These are phyloP conservation scores for Podaxis mareebaensis DNA, from an alignment of 768 basidiomycete genomes.

Conservation along the genomic window DNA sequence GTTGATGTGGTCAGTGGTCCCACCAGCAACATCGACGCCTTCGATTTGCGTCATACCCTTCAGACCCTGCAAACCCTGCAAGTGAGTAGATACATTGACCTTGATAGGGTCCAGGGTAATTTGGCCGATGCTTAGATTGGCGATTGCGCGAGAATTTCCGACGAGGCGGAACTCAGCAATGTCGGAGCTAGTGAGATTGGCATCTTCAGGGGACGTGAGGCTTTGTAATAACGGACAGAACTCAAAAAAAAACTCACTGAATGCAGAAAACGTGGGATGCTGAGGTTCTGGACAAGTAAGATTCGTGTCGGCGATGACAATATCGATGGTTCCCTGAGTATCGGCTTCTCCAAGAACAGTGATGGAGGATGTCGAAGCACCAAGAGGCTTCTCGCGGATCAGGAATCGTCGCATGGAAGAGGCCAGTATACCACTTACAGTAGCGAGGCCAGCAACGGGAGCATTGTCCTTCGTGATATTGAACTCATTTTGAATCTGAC, in stretches of 20 bases:
- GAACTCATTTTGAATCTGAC: conserved; percentile 65
- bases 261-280: conserved; percentile 54
- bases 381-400: conserved; percentile 45
- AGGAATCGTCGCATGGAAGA: neutral
- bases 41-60: conserved; percentile 55
- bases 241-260: conserved; percentile 44
- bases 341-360: conserved; percentile 49
- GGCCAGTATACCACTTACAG: conserved; percentile 37
- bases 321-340: conserved; percentile 65
- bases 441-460: conserved; percentile 58
- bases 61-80: conserved; percentile 63
- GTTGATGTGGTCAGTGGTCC: conserved; percentile 55
- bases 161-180: conserved; percentile 55
- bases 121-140: conserved; percentile 61
- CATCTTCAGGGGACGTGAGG: conserved; percentile 37
- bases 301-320: conserved; percentile 55
- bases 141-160: conserved; percentile 60
- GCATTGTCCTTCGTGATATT: conserved; percentile 55
- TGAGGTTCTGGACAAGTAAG: conserved; percentile 48
- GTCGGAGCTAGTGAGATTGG: conserved; percentile 51
- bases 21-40: conserved; percentile 66
- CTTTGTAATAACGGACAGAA: neutral
- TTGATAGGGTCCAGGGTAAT: conserved; percentile 72
- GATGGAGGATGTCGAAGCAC: conserved; percentile 64
- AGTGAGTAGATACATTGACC: conserved; percentile 64